These are phyloP conservation scores for Pouteria campechiana DNA, from an alignment of 179 eudicot species.

Conservation along the genomic window DNA sequence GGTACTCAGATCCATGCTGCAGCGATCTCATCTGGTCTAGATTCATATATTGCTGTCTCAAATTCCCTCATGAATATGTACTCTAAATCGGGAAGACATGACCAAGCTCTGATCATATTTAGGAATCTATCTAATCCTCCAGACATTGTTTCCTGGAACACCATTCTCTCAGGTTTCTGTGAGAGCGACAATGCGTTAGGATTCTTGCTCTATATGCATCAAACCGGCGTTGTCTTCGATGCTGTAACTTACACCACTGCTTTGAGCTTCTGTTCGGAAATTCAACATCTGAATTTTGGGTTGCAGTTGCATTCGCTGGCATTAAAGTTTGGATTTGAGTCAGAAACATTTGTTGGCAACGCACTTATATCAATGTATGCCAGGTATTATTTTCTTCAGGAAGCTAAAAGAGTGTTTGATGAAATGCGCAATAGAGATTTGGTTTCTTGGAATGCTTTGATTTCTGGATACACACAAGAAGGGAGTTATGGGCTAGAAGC, in stretches of 20 bases:
- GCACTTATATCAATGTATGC: conserved; percentile 78
- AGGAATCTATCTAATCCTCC: conserved; percentile 30
- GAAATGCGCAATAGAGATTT: conserved; percentile 62
- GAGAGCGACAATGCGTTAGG: conserved; percentile 34
- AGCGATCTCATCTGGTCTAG: conserved; percentile 49
- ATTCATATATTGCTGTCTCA: conserved; percentile 28
- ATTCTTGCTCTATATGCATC: conserved; percentile 54
- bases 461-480: conserved; percentile 73
- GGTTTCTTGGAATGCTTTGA: conserved; percentile 85
- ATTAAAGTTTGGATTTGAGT: conserved; percentile 38
- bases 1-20: conserved; percentile 59
- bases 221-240: conserved; percentile 49
- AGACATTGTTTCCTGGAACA: conserved; percentile 72
- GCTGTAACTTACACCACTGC: conserved; percentile 53
- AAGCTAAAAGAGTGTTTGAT: conserved; percentile 62
- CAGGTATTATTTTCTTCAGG: conserved; percentile 42
- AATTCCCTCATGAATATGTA: conserved; percentile 88
- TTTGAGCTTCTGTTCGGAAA: conserved; percentile 50
- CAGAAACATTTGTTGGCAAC: conserved; percentile 60
- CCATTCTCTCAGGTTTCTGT: conserved; percentile 58
- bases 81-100: conserved; percentile 37
- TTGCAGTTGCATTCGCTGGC: conserved; percentile 48
- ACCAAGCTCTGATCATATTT: conserved; percentile 33
- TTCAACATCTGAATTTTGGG: conserved; percentile 48
- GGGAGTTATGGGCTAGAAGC: conserved; percentile 52